Percentiles rank a stretch among this genome's conserved stretches.
Evolutionary conservation across 78 protist species (phyloP).

Genomic region (Bigelowiella natans): DNA sequence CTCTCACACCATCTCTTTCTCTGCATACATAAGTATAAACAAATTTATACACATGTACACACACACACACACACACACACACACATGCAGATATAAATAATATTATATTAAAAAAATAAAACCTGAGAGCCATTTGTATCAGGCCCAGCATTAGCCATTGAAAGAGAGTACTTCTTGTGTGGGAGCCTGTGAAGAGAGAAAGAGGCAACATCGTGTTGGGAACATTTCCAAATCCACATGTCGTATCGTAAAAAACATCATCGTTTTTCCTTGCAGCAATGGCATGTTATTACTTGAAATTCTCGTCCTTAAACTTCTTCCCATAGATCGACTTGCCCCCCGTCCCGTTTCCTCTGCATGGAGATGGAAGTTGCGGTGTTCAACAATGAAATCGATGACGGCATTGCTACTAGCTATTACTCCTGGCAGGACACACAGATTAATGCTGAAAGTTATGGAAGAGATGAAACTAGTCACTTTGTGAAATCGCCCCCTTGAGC

Average conservation of each 20-base stretch:
- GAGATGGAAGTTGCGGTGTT: not conserved
- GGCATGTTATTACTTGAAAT: conserved; percentile 36
- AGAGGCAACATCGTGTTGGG: no score
- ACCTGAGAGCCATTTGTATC: conserved; percentile 67
- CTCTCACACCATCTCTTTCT: no score
- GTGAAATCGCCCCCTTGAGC: conserved; percentile 95
- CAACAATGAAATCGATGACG: not conserved
- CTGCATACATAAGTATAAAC: no score
- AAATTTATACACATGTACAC: no score
- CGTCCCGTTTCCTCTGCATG: conserved; percentile 66
- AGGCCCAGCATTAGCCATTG: conserved; percentile 54
- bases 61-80: no score
- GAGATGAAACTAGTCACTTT: not conserved
- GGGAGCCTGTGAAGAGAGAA: no score
- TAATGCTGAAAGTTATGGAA: not conserved
- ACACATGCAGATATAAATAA: no score
- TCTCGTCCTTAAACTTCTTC: conserved; percentile 57
- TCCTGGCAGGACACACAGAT: not conserved
- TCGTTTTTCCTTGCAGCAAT: no score
- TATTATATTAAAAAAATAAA: no score
- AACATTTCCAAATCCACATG: no score
- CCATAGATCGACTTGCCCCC: conserved; percentile 92
- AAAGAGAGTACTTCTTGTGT: no score
- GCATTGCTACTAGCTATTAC: not conserved
- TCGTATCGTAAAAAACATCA: no score